phyloP scores from a whole-genome alignment of 306 rosid species.

The Prinsepia uniflora region DNA sequence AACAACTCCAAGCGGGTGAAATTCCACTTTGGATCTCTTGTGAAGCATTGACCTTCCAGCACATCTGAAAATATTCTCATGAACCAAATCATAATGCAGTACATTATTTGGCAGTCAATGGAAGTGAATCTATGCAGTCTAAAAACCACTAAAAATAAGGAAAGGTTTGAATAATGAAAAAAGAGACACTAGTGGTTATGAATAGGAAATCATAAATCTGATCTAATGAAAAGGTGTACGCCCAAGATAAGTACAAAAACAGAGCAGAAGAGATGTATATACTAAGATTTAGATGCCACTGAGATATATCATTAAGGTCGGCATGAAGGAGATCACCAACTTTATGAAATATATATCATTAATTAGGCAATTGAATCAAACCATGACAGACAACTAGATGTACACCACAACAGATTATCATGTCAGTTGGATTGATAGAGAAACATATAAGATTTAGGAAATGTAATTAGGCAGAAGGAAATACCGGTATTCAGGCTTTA shows the following conservation, averaged over 20 bases:
- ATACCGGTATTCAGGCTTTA: slow-evolving; percentile 90
- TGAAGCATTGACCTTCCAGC: slow-evolving; percentile 78
- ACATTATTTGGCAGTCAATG: neutral
- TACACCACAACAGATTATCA: neutral
- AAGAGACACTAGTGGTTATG: neutral
- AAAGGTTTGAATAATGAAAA: neutral
- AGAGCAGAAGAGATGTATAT: neutral
- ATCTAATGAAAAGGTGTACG: neutral
- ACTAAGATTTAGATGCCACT: slow-evolving; percentile 7
- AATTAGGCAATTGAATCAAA: neutral
- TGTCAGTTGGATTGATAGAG: slow-evolving; percentile 9
- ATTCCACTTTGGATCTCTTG: slow-evolving; percentile 84
- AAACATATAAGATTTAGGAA: slow-evolving; percentile 13
- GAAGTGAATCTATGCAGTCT: slow-evolving; percentile 17
- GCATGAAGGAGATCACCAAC: slow-evolving; percentile 16
- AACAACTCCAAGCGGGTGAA: slow-evolving; percentile 88
- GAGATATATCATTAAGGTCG: slow-evolving; percentile 6
- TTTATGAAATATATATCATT: neutral
- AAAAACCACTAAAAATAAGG: neutral
- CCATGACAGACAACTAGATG: neutral
- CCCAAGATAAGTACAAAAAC: neutral
- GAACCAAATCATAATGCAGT: slow-evolving; percentile 11
- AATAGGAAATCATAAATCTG: slow-evolving; percentile 6
- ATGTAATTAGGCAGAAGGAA: slow-evolving; percentile 12
- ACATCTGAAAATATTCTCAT: slow-evolving; percentile 51